These are phyloP conservation scores for Jaenimonas drosophilae DNA, from an alignment of 208 protist species.

Conservation along the genomic window DNA sequence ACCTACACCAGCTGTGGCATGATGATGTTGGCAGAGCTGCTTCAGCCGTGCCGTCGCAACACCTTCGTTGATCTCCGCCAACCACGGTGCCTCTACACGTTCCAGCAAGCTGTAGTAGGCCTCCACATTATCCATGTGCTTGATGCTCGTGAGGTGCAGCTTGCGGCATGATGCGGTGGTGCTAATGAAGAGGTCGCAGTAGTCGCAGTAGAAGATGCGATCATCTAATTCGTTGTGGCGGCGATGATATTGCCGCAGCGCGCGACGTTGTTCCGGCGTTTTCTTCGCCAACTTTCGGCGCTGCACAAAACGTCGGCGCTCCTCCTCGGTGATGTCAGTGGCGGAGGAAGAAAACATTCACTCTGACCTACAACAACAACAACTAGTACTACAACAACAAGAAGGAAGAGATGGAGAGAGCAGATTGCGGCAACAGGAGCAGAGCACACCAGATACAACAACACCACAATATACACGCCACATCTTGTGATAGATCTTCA, in stretches of 20 bases:
- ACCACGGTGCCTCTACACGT: conserved; percentile 37
- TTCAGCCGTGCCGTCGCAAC: conserved; percentile 25
- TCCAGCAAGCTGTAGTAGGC: conserved; percentile 52
- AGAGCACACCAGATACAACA: neutral
- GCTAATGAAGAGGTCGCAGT: conserved; percentile 81
- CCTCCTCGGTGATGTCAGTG: conserved; percentile 14
- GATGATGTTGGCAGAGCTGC: no score
- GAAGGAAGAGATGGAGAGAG: neutral
- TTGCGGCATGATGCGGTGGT: conserved; percentile 24
- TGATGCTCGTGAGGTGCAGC: conserved; percentile 35
- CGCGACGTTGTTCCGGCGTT: conserved; percentile 49
- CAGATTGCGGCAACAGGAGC: neutral
- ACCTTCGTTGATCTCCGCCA: conserved; percentile 26
- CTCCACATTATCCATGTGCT: conserved; percentile 58
- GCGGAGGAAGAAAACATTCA: neutral
- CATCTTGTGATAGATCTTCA: neutral
- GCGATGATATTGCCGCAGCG: conserved; percentile 44
- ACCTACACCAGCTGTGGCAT: no score
- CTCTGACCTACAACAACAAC: conserved; percentile 2
- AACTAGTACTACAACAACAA: conserved; percentile 6
- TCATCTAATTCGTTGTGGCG: conserved; percentile 80
- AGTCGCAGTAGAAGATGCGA: conserved; percentile 73
- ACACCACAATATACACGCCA: neutral
- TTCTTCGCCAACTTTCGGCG: conserved; percentile 30
- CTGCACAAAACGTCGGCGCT: conserved; percentile 20